A percentile compares a stretch with the other conserved stretches of the same genome.
phyloP scores from a whole-genome alignment of 2,329 filamentous ascomycete genomes.

The Trichophyton verrucosum region DNA sequence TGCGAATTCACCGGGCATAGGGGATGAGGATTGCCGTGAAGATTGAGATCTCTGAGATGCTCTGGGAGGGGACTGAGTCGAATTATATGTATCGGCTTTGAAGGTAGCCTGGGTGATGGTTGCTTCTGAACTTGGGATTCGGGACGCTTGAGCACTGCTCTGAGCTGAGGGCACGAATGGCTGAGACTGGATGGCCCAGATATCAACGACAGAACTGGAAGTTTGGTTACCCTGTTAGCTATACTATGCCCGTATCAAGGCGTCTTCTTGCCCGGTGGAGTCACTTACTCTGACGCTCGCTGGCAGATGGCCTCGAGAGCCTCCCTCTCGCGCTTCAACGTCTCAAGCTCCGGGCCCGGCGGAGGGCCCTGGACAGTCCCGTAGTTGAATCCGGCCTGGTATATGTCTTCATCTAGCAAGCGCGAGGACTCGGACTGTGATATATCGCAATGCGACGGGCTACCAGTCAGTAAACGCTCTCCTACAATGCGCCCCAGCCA shows the following conservation, averaged over 20 bases:
- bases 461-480: background rate
- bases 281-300: slow-evolving; percentile 32
- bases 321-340: slow-evolving; percentile 33
- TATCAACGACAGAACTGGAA: slow-evolving; percentile 32
- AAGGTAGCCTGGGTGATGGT: slow-evolving; percentile 2
- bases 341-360: slow-evolving; percentile 31
- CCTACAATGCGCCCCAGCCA: slow-evolving; percentile 7
- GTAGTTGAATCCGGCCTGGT: slow-evolving; percentile 34
- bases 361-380: slow-evolving; percentile 29
- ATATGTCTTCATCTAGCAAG: slow-evolving; percentile 35
- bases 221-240: background rate
- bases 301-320: slow-evolving; percentile 37
- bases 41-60: slow-evolving; percentile 10
- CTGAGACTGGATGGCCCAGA: slow-evolving; percentile 35
- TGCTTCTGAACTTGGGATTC: slow-evolving; percentile 12
- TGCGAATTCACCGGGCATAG: slow-evolving; percentile 12
- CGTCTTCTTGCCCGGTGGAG: background rate
- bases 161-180: slow-evolving; percentile 27
- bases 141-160: slow-evolving; percentile 18
- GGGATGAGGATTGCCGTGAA: slow-evolving; percentile 5
- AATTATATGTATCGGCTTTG: slow-evolving; percentile 14
- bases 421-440: slow-evolving; percentile 32
- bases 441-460: background rate
- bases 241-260: background rate
- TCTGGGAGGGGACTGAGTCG: slow-evolving; percentile 8